Base-by-base conservation (phyloP, 139 green algal genomes). In the Auxenochlorella pyrenoidosa region DNA sequence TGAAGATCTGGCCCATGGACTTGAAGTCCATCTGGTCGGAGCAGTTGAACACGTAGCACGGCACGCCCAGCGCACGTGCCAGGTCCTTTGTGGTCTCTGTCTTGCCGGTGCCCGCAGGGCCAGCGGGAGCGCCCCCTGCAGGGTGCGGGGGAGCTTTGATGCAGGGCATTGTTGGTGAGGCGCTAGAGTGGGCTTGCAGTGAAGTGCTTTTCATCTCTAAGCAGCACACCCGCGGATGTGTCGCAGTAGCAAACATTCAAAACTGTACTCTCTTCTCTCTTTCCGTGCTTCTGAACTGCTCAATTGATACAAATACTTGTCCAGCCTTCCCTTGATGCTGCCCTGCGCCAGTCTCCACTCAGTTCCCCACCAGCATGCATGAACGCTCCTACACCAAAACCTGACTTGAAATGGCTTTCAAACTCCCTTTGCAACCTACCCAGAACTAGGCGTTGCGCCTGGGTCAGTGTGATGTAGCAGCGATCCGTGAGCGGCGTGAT, bases 41-140 rank as follows among this genome's bases (percentile, higher is more conserved):
- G 94, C 96, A 99, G 91, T 99, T 99, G 94, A 98, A 98, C 13
- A 99, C 96, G 87, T 98, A 99, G 90, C 95, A 97, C 88, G 96
- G 95, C 38, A 96, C 90, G 24, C 95, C 96, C 73, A 99, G 90
- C 18, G 92, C 92, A 66, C 96, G 93, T 0, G 95, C 95, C 41
- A 98, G 92, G 87, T 98, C 96, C 91, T 98, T 98, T 58, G 93
- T 95, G 5, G 94, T 95, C 92, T 98, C 96, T 26, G 96, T 98
- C 93, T 98, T 98, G 83, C 96, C 96, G 30, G 96, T 98, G 78
- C 96, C 96, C 71, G 91, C 94, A 63, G 91, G 93, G 38, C 96
- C 96, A n/a, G 96, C 96, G 30, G 96, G 96, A 2, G 96, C 96
- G 16, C 96, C 96, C 22, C 96, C 81, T 90, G 78, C 72, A 41